Percentiles rank a stretch among this genome's conserved stretches.
Conservation (phyloP, 768 basidiomycete species). For the Russula sp. region DNA sequence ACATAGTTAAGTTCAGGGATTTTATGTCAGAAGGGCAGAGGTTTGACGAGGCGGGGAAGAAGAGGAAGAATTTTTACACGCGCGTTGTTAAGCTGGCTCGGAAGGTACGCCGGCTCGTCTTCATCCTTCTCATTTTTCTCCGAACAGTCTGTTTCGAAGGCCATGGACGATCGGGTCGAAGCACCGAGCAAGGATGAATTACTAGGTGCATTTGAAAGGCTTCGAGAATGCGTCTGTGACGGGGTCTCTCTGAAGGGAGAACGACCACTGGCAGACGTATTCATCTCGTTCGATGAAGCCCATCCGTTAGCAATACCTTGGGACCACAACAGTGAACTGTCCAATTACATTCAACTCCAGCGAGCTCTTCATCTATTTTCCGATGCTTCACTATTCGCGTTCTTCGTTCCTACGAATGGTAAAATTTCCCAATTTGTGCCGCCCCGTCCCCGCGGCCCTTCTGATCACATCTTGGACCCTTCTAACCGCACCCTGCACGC, state of each 20-base stretch:
- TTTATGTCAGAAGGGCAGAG: neutral
- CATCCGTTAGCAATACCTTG: neutral
- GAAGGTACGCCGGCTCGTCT: neutral
- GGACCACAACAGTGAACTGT: too few relatives aligned
- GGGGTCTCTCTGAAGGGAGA: too few relatives aligned
- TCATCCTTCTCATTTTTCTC: neutral
- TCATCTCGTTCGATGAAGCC: neutral
- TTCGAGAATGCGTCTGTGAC: too few relatives aligned
- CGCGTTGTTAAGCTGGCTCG: neutral
- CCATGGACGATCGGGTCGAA: too few relatives aligned
- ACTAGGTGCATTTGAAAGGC: too few relatives aligned
- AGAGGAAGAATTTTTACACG: neutral
- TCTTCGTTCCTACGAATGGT: neutral
- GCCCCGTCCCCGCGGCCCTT: neutral
- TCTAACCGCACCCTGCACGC: neutral
- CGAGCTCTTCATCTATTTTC: neutral
- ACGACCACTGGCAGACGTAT: neutral
- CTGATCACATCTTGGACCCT: neutral
- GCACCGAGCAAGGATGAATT: too few relatives aligned
- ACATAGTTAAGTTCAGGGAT: too few relatives aligned
- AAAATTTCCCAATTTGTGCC: neutral
- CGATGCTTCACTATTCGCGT: neutral
- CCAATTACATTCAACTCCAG: neutral
- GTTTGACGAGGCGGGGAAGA: neutral
- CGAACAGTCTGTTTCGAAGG: neutral